Conservation (phyloP, 164 flowering plant species). For the Kalanchoe fedtschenkoi region DNA sequence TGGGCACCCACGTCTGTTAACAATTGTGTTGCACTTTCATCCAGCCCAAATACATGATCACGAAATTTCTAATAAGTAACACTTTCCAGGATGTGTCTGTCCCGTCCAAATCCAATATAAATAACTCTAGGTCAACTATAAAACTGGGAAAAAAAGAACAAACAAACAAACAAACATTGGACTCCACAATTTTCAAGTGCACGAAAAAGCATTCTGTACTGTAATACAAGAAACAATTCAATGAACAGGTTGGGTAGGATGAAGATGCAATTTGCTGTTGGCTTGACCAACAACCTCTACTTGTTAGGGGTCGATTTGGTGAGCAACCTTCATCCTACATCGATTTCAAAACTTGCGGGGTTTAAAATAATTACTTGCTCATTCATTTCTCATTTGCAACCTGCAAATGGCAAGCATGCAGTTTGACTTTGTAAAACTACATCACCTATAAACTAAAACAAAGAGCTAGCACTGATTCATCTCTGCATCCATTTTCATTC, state of each 20-base stretch:
- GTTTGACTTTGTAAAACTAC: background rate
- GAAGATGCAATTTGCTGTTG: background rate
- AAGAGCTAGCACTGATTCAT: no score
- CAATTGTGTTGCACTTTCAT: no score
- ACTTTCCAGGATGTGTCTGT: background rate
- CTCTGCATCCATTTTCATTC: background rate
- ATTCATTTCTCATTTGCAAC: background rate
- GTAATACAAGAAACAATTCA: background rate
- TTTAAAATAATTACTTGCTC: background rate
- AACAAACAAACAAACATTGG: background rate
- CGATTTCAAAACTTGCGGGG: no score
- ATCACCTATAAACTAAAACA: no score
- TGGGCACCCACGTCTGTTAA: no score
- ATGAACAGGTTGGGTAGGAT: background rate
- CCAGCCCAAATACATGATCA: no score
- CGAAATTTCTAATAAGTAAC: no score
- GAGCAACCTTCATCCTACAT: background rate
- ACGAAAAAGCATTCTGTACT: background rate
- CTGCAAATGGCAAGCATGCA: background rate
- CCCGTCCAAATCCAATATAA: background rate
- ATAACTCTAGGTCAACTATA: background rate
- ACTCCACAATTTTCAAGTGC: background rate
- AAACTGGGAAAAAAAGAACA: background rate
- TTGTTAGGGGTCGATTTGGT: background rate
- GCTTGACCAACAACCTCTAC: conserved; percentile 1